Base-by-base conservation (phyloP, 2,329 filamentous ascomycete genomes). In the Zelopaecilomyces penicillatus region DNA sequence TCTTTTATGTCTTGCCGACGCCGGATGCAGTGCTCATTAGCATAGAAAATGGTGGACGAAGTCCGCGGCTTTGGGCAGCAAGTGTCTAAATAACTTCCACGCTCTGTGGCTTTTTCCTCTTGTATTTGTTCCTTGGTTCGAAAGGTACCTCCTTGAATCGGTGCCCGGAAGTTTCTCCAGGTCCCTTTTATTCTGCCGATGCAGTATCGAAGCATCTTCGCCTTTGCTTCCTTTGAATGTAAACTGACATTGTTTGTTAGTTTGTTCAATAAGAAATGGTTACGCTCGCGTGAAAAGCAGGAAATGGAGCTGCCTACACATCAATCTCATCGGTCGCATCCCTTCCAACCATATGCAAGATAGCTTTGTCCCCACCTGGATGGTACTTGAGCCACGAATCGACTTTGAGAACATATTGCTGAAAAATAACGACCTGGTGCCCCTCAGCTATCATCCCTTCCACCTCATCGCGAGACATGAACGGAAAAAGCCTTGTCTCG, bases 101-200 rank as follows among this genome's bases (percentile, higher is more conserved):
- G n/a, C n/a, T n/a, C 41, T 53, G 33, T 45, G 6, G 53, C 11
- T 9, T 12, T 46, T 40, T 64, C 65, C 31, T 65, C 61, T 37
- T 67, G 63, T 6, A 65, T 61, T 28, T 67, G 60, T 39, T 52
- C 51, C 11, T 61, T 56, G 26, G 68, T 65, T 52, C 83, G 76
- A 64, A 90, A 95, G 47, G 75, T 74, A 36, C 91, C 91, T 46
- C 89, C 90, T 64, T 97, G 91, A 42, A 97, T 91, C 1, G 93
- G 91, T 4, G 93, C 90, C 5, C 86, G 58, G 60, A 96, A 95
- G 64, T 96, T 96, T 50, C 71, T 69, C 93, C 93, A 98, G 49
- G 69, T 71, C 30, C 87, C 87, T 58, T 93, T 77, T 46, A 95
- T 79, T 51, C 75, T 77, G 37, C 93, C 93, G 57, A 97, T 88